A percentile compares a stretch with the other conserved stretches of the same genome.
These are phyloP conservation scores for Leccinum boreale DNA, from an alignment of 768 basidiomycete genomes.

Conservation along the genomic window DNA sequence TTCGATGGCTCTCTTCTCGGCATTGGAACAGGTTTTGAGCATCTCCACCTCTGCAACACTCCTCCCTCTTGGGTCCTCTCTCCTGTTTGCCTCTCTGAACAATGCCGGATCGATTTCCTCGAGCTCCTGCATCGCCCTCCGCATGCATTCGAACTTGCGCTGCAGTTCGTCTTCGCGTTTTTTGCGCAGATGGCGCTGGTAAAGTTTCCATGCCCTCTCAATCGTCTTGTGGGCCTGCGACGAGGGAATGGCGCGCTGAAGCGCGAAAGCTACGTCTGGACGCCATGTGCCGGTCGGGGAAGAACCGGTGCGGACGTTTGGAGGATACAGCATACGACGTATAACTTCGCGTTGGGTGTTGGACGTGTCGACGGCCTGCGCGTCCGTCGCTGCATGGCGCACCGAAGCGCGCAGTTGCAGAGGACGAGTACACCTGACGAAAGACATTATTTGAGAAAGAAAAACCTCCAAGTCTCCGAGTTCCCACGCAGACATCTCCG, in stretches of 20 bases:
- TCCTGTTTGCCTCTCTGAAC: conserved; percentile 69
- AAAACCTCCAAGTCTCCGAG: neutral
- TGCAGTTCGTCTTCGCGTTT: conserved; percentile 63
- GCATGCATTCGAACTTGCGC: conserved; percentile 81
- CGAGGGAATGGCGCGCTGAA: conserved; percentile 84
- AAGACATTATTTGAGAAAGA: conserved; percentile 36
- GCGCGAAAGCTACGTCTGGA: conserved; percentile 68
- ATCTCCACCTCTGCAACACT: conserved; percentile 54
- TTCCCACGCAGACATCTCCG: conserved; percentile 28
- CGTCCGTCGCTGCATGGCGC: conserved; percentile 39
- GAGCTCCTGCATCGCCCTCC: conserved; percentile 80
- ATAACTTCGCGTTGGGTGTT: conserved; percentile 73
- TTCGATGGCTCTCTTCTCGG: conserved; percentile 70
- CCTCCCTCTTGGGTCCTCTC: conserved; percentile 70
- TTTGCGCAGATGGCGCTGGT: conserved; percentile 72
- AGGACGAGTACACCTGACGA: conserved; percentile 35
- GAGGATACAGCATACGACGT: conserved; percentile 77
- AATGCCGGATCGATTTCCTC: conserved; percentile 46
- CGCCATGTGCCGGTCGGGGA: conserved; percentile 84
- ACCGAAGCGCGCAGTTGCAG: conserved; percentile 36
- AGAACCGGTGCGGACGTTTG: conserved; percentile 64
- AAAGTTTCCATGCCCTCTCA: conserved; percentile 84
- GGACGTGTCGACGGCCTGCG: conserved; percentile 24
- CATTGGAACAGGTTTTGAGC: conserved; percentile 57
- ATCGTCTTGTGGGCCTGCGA: conserved; percentile 90